Conservation (phyloP, 768 basidiomycete species). For the Trametes gibbosa region DNA sequence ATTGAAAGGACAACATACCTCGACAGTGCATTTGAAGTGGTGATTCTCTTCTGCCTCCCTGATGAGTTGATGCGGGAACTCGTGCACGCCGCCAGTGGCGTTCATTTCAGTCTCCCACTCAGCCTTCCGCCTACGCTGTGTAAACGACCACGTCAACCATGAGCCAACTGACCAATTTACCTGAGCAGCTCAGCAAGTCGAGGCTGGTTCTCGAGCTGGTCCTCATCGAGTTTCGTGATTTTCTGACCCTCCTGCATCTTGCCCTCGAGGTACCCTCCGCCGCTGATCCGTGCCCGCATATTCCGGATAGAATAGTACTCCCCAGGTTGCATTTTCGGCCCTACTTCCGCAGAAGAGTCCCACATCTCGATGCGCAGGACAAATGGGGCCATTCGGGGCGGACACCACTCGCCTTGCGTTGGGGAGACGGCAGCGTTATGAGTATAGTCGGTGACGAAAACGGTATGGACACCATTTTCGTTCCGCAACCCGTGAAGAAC, state of each 20-base stretch:
- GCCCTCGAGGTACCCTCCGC: slow-evolving; percentile 47
- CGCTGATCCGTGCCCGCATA: slow-evolving; percentile 41
- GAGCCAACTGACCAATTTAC: slow-evolving; percentile 35
- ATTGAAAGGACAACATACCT: slow-evolving; percentile 38
- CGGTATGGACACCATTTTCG: slow-evolving; percentile 37
- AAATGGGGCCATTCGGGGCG: slow-evolving; percentile 39
- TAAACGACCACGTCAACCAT: neutral
- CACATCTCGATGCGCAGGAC: slow-evolving; percentile 60
- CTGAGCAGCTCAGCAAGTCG: slow-evolving; percentile 49
- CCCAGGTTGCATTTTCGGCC: slow-evolving; percentile 43
- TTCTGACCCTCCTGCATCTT: slow-evolving; percentile 52
- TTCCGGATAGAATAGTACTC: slow-evolving; percentile 56
- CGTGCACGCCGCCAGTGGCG: slow-evolving; percentile 25
- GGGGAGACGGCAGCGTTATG: slow-evolving; percentile 34
- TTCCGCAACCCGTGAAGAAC: slow-evolving; percentile 45
- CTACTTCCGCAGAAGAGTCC: slow-evolving; percentile 46
- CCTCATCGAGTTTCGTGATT: slow-evolving; percentile 41
- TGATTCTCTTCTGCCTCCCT: slow-evolving; percentile 41
- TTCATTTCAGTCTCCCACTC: slow-evolving; percentile 37
- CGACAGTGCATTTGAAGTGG: slow-evolving; percentile 56
- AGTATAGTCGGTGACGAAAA: slow-evolving; percentile 72
- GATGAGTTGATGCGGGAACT: slow-evolving; percentile 46
- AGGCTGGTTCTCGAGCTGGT: slow-evolving; percentile 33
- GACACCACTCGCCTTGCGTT: slow-evolving; percentile 46
- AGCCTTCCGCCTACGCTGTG: slow-evolving; percentile 48